Evolutionary conservation across 2,329 filamentous ascomycete genomes (phyloP).

Genomic region (Tothia fuscella): DNA sequence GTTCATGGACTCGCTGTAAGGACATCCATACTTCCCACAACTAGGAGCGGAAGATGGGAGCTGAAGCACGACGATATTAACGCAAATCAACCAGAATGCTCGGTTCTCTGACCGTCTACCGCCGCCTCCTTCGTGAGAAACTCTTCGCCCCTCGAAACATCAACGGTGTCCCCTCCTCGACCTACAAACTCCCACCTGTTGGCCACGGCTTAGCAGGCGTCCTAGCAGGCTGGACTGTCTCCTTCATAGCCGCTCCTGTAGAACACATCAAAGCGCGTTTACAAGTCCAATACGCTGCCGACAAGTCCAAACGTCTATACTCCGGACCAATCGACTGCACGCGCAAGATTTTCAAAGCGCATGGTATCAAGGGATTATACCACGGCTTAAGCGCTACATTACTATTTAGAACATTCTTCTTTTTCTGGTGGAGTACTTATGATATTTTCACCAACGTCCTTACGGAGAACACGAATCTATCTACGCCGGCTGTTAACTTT

Average conservation of each 20-base stretch:
- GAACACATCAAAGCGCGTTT: slow-evolving; percentile 91
- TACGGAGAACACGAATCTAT: slow-evolving; percentile 53
- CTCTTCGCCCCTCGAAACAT: slow-evolving; percentile 44
- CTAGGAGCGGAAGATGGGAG: not conserved
- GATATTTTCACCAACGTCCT: slow-evolving; percentile 66
- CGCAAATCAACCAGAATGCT: too few species aligned
- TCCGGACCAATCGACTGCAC: slow-evolving; percentile 77
- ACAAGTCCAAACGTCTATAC: slow-evolving; percentile 68
- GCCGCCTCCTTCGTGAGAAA: slow-evolving; percentile 67
- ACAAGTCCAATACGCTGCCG: slow-evolving; percentile 83
- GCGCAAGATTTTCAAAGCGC: slow-evolving; percentile 47
- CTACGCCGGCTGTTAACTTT: slow-evolving; percentile 78
- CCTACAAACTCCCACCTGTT: slow-evolving; percentile 52
- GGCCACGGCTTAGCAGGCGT: slow-evolving; percentile 85
- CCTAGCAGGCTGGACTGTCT: slow-evolving; percentile 78
- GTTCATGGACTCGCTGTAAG: slow-evolving; percentile 76
- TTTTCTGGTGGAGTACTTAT: slow-evolving; percentile 97
- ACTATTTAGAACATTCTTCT: slow-evolving; percentile 86
- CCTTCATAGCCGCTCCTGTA: slow-evolving; percentile 83
- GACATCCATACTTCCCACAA: not conserved
- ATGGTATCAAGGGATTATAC: slow-evolving; percentile 73
- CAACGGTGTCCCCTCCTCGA: slow-evolving; percentile 17
- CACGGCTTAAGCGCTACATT: slow-evolving; percentile 77
- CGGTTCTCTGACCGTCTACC: slow-evolving; percentile 81
- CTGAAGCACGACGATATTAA: slow-evolving; percentile 1